These are phyloP conservation scores for Neurospora sp. DNA, from an alignment of 495 filamentous ascomycete genomes.

Conservation along the genomic window DNA sequence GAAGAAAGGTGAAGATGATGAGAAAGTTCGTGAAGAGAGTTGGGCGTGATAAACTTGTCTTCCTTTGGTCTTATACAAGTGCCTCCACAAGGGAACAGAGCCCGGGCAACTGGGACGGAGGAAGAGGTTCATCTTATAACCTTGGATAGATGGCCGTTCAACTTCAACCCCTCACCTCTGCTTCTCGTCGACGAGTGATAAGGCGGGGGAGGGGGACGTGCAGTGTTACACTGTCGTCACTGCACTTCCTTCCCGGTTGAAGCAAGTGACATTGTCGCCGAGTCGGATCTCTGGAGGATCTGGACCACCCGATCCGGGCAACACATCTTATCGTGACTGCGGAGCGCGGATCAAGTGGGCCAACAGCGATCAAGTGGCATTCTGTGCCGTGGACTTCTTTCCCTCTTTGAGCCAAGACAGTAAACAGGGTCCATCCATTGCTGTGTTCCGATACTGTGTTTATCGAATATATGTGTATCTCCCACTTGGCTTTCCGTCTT, in stretches of 20 bases:
- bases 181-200: neutral
- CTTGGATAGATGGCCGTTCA: neutral
- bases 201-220: neutral
- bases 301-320: neutral
- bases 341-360: neutral
- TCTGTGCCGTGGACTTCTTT: neutral
- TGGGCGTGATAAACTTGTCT: neutral
- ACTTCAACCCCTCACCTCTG: neutral
- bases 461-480: neutral
- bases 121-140: neutral
- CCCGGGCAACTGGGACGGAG: neutral
- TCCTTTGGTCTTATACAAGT: neutral
- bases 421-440: neutral
- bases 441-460: neutral
- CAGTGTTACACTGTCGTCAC: neutral
- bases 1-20: conserved; percentile 1
- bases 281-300: neutral
- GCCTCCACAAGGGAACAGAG: neutral
- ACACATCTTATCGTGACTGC: neutral
- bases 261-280: neutral
- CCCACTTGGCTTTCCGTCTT: neutral
- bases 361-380: neutral
- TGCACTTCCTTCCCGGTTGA: neutral
- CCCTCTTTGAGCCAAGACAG: neutral
- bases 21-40: conserved; percentile 16